Percentiles rank a stretch among this genome's conserved stretches.
Conservation (phyloP, 257 asterid species). For the Anisodus acutangulus region DNA sequence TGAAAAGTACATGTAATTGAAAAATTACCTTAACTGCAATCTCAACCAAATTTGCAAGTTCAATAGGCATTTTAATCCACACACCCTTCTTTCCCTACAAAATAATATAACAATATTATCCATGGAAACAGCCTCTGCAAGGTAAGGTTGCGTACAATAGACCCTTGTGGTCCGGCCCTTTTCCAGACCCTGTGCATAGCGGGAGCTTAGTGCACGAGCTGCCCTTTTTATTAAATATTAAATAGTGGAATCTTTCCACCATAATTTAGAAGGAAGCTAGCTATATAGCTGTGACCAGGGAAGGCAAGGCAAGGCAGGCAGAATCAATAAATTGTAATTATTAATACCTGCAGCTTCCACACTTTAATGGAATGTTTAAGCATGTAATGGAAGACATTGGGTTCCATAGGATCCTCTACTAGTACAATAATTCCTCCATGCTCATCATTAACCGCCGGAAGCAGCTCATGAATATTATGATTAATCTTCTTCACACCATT, state of each 20-base stretch:
- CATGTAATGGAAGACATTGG: slow-evolving; percentile 44
- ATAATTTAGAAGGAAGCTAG: background rate
- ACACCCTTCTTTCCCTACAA: slow-evolving; percentile 83
- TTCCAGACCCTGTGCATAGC: too few relatives aligned
- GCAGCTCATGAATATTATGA: slow-evolving; percentile 38
- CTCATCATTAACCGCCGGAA: slow-evolving; percentile 60
- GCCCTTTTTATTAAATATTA: background rate
- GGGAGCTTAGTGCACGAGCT: too few relatives aligned
- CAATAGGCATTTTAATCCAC: slow-evolving; percentile 71
- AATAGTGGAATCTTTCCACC: background rate
- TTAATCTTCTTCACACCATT: slow-evolving; percentile 32
- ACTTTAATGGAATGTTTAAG: slow-evolving; percentile 55
- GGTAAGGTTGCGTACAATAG: too few relatives aligned
- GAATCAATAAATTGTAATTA: background rate
- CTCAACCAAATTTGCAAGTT: slow-evolving; percentile 65
- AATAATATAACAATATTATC: background rate
- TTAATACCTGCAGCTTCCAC: slow-evolving; percentile 72
- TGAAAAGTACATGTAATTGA: background rate
- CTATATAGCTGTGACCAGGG: background rate
- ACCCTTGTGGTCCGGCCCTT: too few relatives aligned
- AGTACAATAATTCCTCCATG: slow-evolving; percentile 69
- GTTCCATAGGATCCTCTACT: slow-evolving; percentile 60
- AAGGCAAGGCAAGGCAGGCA: background rate
- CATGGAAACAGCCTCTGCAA: too few relatives aligned
- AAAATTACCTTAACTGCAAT: slow-evolving; percentile 59